These are phyloP conservation scores for Pezizomycotina sp. DNA, from an alignment of 2,329 filamentous ascomycete species.

Conservation along the genomic window DNA sequence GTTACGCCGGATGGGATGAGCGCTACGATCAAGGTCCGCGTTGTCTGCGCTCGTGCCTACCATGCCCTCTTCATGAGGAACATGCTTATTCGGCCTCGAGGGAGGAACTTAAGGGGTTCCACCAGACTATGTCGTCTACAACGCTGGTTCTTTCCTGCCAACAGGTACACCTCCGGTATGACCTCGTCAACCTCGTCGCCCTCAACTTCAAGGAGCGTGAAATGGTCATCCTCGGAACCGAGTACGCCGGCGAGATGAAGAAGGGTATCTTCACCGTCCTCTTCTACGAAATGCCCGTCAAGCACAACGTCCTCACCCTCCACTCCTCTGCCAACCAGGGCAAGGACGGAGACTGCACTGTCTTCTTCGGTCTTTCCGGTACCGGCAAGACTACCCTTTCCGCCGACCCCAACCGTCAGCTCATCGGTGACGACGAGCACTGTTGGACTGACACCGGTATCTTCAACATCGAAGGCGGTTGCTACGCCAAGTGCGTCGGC, in stretches of 20 bases:
- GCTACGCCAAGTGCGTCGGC: conserved; percentile 97
- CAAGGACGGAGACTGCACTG: conserved; percentile 80
- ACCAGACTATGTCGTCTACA: conserved; percentile 99
- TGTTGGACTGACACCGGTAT: conserved; percentile 95
- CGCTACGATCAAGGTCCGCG: conserved; percentile 94
- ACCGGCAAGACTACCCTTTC: conserved; percentile 98
- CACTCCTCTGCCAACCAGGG: conserved; percentile 99
- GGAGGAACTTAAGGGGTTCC: conserved; percentile 91
- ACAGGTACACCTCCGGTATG: conserved; percentile 96
- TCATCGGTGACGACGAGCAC: conserved; percentile 99
- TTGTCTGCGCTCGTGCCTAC: conserved; percentile 97
- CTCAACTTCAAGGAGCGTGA: conserved; percentile 99
- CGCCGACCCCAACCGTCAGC: conserved; percentile 83
- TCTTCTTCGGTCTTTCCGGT: conserved; percentile 97
- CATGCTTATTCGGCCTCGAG: conserved; percentile 92
- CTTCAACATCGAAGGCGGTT: conserved; percentile 99
- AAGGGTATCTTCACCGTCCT: conserved; percentile 97
- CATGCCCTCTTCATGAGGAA: conserved; percentile 99
- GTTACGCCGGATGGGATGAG: conserved; percentile 95
- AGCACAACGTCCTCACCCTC: conserved; percentile 96
- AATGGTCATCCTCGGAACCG: conserved; percentile 98
- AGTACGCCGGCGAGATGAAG: conserved; percentile 97
- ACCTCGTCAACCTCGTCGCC: conserved; percentile 89
- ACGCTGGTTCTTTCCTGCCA: conserved; percentile 92
- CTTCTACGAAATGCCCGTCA: conserved; percentile 99